Evolutionary conservation across 225 moss, liverwort and hornwort species (phyloP).

Genomic region (Pseudoscleropodium purum): DNA sequence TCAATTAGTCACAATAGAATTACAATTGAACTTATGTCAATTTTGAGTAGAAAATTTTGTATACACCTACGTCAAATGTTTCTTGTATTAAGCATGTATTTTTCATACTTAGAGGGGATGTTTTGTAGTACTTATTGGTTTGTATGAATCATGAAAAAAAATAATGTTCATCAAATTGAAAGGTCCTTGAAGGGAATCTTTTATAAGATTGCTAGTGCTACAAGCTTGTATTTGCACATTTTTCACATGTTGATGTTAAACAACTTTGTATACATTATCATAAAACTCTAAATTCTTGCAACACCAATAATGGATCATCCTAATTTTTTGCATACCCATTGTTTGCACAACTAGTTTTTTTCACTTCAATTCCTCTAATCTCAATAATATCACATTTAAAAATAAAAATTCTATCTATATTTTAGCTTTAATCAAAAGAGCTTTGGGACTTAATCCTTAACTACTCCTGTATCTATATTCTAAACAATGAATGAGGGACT

Average conservation of each 20-base stretch:
- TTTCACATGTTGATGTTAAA: background rate
- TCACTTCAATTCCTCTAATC: background rate
- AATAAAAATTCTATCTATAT: background rate
- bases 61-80: rapidly evolving
- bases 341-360: background rate
- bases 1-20: rapidly evolving
- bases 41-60: background rate
- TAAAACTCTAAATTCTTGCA: rapidly evolving
- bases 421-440: background rate
- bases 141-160: background rate
- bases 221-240: rapidly evolving
- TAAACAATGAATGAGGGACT: no score
- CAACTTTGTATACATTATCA: rapidly evolving
- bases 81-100: background rate
- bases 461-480: no score
- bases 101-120: rapidly evolving
- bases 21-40: background rate
- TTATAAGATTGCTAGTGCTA: background rate
- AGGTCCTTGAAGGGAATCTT: background rate
- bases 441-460: background rate
- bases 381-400: background rate
- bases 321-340: background rate
- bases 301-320: rapidly evolving
- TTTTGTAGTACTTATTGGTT: rapidly evolving
- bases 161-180: background rate